Percentiles rank a stretch among this genome's conserved stretches.
Conservation (phyloP, 192 early-diverging fungal species). For the Thamnidium elegans region DNA sequence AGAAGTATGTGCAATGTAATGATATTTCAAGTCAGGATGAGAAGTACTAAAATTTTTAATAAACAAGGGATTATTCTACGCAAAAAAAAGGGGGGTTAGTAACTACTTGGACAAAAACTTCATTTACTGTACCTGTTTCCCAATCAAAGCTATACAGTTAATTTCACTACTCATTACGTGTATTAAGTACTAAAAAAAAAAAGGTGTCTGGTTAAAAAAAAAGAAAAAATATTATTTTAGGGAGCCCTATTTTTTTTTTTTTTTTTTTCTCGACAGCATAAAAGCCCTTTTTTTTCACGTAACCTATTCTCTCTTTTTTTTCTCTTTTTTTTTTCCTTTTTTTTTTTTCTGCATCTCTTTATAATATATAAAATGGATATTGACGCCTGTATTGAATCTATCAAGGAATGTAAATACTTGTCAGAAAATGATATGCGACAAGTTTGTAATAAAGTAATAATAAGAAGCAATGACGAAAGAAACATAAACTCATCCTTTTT, state of each 20-base stretch:
- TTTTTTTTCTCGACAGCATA: no score
- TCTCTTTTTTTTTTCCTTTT: background rate
- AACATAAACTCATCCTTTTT: slow-evolving; percentile 1
- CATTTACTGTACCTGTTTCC: slow-evolving; percentile 45
- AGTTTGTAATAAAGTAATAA: slow-evolving; percentile 88
- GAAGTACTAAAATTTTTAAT: slow-evolving; percentile 73
- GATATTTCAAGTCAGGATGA: slow-evolving; percentile 81
- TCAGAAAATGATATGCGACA: slow-evolving; percentile 93
- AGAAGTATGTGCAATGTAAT: slow-evolving; percentile 89
- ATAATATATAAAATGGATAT: slow-evolving; percentile 25
- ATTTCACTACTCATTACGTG: slow-evolving; percentile 44
- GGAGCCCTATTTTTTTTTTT: no score
- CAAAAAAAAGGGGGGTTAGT: background rate
- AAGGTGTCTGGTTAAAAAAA: background rate
- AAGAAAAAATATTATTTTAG: background rate
- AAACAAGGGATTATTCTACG: slow-evolving; percentile 82
- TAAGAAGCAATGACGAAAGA: no score
- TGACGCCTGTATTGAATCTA: slow-evolving; percentile 89
- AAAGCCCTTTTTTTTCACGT: no score
- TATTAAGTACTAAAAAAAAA: no score
- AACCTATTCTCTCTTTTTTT: background rate
- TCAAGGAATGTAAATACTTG: slow-evolving; percentile 89
- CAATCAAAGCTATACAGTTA: slow-evolving; percentile 57
- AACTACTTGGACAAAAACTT: background rate
- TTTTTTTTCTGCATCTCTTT: background rate